A percentile compares a stretch with the other conserved stretches of the same genome.
Conservation (phyloP, 352 stramenopile species). For the Phytophthora brassicae region DNA sequence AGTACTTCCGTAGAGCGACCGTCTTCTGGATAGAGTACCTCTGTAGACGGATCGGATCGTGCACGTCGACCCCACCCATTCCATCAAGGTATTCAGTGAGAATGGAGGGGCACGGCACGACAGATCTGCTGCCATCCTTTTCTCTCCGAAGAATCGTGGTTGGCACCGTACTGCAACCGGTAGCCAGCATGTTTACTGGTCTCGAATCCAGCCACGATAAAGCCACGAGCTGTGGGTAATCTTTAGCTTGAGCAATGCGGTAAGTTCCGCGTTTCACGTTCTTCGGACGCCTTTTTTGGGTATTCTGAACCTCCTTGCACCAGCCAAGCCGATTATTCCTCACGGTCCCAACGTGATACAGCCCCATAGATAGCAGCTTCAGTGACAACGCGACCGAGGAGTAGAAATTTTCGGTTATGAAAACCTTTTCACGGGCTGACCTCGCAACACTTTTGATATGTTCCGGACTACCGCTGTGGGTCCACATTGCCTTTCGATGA, state of each 20-base stretch:
- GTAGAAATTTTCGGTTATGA: slow-evolving; percentile 20
- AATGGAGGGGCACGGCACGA: slow-evolving; percentile 5
- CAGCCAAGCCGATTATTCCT: slow-evolving; percentile 13
- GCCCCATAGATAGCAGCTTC: slow-evolving; percentile 9
- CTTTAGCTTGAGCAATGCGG: slow-evolving; percentile 4
- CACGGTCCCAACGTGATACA: slow-evolving; percentile 17
- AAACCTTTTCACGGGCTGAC: slow-evolving; percentile 9
- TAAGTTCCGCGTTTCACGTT: slow-evolving; percentile 10
- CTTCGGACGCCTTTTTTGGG: slow-evolving; percentile 13
- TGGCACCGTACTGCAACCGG: slow-evolving; percentile 7
- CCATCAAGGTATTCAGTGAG: slow-evolving; percentile 6
- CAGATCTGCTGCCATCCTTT: slow-evolving; percentile 2
- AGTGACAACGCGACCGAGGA: slow-evolving; percentile 6
- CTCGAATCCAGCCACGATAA: slow-evolving; percentile 18
- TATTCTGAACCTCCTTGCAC: no score
- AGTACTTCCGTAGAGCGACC: slow-evolving; percentile 18
- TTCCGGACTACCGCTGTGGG: slow-evolving; percentile 5
- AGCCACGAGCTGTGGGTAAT: slow-evolving; percentile 9
- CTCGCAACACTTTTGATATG: slow-evolving; percentile 9
- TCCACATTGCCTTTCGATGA: slow-evolving; percentile 1
- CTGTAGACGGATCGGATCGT: slow-evolving; percentile 19
- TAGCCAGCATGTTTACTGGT: slow-evolving; percentile 17
- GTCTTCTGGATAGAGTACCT: slow-evolving; percentile 24
- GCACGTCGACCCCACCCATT: slow-evolving; percentile 13
- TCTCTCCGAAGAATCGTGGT: slow-evolving; percentile 2